Conservation (phyloP, 75 land plant genomes). For the Pinus taeda region DNA sequence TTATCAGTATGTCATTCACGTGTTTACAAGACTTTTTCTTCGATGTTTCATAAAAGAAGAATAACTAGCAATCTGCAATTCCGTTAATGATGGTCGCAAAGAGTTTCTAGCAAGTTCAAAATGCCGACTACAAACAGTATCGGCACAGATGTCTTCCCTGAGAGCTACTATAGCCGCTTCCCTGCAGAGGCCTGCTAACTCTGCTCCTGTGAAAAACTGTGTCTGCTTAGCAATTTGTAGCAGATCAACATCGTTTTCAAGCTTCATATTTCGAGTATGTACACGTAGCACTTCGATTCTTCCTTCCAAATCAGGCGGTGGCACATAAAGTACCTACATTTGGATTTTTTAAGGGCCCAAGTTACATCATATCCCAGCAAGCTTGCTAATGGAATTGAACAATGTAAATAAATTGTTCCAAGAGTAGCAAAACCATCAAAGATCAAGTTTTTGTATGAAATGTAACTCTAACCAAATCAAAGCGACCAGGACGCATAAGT, state of each 20-base stretch:
- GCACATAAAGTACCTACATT: constrained; percentile 76
- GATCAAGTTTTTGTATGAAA: neutral
- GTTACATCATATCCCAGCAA: neutral
- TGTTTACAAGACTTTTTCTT: neutral
- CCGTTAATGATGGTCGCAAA: constrained; percentile 40
- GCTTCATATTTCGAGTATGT: constrained; percentile 67
- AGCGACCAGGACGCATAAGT: constrained; percentile 90
- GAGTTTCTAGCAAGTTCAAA: constrained; percentile 42
- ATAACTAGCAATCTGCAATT: constrained; percentile 36
- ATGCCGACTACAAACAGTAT: constrained; percentile 48
- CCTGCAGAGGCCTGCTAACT: constrained; percentile 70
- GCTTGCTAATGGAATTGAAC: neutral
- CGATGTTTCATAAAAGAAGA: constrained; percentile 22
- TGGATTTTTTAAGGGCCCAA: neutral
- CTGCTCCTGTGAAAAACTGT: constrained; percentile 82
- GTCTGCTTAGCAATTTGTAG: constrained; percentile 54
- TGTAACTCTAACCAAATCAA: constrained; percentile 67
- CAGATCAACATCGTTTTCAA: constrained; percentile 65
- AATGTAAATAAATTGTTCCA: neutral
- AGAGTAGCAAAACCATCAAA: neutral
- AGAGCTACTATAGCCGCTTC: constrained; percentile 87
- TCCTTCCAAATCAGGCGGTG: constrained; percentile 80
- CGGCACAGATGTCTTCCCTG: constrained; percentile 61
- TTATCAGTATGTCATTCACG: neutral
- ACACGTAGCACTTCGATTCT: constrained; percentile 70